These are phyloP conservation scores for Malassezia japonica DNA, from an alignment of 1,284 basidiomycete species.

Conservation along the genomic window DNA sequence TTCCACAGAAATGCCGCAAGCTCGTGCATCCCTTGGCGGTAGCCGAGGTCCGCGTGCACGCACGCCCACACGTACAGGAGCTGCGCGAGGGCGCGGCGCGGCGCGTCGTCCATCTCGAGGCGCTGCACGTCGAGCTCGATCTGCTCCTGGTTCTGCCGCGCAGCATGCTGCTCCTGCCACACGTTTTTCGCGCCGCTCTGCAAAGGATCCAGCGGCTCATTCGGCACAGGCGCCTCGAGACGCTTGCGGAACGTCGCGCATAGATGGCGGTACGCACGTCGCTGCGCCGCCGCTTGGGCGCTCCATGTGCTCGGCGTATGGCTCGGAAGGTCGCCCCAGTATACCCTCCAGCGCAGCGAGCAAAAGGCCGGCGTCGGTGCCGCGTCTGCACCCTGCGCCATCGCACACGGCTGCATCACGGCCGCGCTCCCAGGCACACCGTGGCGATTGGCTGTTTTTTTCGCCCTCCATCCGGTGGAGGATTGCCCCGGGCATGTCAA, in stretches of 20 bases:
- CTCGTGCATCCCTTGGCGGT: slow-evolving; percentile 48
- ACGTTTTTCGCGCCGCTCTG: slow-evolving; percentile 3
- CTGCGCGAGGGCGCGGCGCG: slow-evolving; percentile 1
- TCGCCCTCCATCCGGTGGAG: too few relatives aligned
- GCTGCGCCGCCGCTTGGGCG: background rate
- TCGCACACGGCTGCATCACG: too few relatives aligned
- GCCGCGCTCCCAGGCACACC: too few relatives aligned
- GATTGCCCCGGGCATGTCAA: background rate
- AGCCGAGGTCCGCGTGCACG: slow-evolving; percentile 33
- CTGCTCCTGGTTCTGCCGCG: background rate
- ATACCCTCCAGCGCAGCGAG: slow-evolving; percentile 1
- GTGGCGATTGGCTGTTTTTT: too few relatives aligned
- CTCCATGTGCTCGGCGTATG: background rate
- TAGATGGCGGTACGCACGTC: slow-evolving; percentile 17
- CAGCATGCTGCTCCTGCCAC: background rate
- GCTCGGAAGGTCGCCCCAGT: background rate
- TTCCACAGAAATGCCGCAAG: slow-evolving; percentile 36
- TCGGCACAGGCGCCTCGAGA: background rate
- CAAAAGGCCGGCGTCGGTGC: background rate
- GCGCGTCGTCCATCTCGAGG: background rate
- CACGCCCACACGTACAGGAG: slow-evolving; percentile 38
- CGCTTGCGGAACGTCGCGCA: background rate
- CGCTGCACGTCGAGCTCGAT: slow-evolving; percentile 12
- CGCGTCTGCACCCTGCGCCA: background rate
- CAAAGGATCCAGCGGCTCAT: slow-evolving; percentile 1